phyloP scores from a whole-genome alignment of 2,329 filamentous ascomycete species.

The Cadophora sp. region DNA sequence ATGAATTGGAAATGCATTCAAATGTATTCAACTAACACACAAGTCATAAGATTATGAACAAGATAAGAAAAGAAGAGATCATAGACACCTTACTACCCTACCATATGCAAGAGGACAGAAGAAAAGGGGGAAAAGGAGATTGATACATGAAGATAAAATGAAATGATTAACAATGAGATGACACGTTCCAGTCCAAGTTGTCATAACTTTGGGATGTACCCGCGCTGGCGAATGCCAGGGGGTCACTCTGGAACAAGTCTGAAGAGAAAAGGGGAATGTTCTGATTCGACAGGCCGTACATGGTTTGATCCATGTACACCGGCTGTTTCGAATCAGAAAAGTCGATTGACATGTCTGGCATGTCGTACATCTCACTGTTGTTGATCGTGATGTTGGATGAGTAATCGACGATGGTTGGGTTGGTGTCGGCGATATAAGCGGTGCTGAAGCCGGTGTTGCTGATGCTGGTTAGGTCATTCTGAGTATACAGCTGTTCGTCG shows the following conservation, averaged over 20 bases:
- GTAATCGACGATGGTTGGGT: slow-evolving; percentile 28
- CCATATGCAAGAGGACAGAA: slow-evolving; percentile 23
- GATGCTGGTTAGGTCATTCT: slow-evolving; percentile 34
- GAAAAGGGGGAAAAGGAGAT: slow-evolving; percentile 14
- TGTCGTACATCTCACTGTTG: slow-evolving; percentile 27
- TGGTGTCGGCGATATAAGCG: slow-evolving; percentile 14
- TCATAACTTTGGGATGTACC: slow-evolving; percentile 32
- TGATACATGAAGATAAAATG: slow-evolving; percentile 19
- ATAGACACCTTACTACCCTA: slow-evolving; percentile 35
- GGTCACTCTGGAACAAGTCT: slow-evolving; percentile 31
- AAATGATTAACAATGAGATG: slow-evolving; percentile 17
- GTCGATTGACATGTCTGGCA: slow-evolving; percentile 32
- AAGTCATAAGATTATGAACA: not conserved
- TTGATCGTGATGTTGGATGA: slow-evolving; percentile 18
- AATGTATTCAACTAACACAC: slow-evolving; percentile 15
- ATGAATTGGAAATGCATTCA: slow-evolving; percentile 24
- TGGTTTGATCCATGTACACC: slow-evolving; percentile 35
- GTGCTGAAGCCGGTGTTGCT: slow-evolving; percentile 33
- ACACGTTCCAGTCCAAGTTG: slow-evolving; percentile 16
- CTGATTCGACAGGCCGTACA: slow-evolving; percentile 35
- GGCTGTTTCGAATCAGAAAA: slow-evolving; percentile 27
- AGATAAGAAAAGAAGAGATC: slow-evolving; percentile 23
- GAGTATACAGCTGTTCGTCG: slow-evolving; percentile 27
- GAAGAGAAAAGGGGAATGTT: slow-evolving; percentile 35
- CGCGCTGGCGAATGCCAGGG: slow-evolving; percentile 34